Evolutionary conservation across 305 asterid genomes (phyloP), one percentile per base, ranked within the genome.

Genomic region (Plantago coronopus): DNA sequence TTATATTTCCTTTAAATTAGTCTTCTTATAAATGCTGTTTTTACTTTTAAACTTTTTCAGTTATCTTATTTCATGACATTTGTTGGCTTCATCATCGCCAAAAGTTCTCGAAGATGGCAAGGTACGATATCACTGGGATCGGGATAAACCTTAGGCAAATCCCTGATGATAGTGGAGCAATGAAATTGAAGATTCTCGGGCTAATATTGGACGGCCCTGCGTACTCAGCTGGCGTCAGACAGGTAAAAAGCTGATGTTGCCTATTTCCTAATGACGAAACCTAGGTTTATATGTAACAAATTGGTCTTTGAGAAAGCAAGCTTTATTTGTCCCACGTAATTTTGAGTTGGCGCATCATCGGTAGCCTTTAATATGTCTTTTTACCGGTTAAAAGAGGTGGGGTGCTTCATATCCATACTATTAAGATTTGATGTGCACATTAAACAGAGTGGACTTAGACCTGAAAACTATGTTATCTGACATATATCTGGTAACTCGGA

Each of bases 71-170:
- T 84, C 79, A 62, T 80, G 86, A 77, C 77, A 74, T 82, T 70
- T 82, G 77, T 85, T 82, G 80, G 75, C 81, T 80, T 70, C 78
- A 55, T 86, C 83, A 64, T 79, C 75, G 61, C 70, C 69, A 74
- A 82, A 81, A 93, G 98, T 83, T 93, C 81, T 82, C 98, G 73
- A 86, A 89, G 94, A 89, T 93, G 97, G 95, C 95, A 61, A 85
- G 91, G 77, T 93, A 86, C 70, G 98, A 93, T 77, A 93, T 93
- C 85, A 81, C 94, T 67, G 96, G 97, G 65, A 87, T 93, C 61
- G 98, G 98, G 68, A 75, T 93, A 73, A 93, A 93, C 82, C 80
- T 93, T 62, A 80, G 94, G 72, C 97, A 93, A 79, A 76, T 89
- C 60, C 96, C 95, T 62, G 89, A 84, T 81, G 94, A 75, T 57